phyloP scores from a whole-genome alignment of 2,329 filamentous ascomycete species.

The Capronia americana region DNA sequence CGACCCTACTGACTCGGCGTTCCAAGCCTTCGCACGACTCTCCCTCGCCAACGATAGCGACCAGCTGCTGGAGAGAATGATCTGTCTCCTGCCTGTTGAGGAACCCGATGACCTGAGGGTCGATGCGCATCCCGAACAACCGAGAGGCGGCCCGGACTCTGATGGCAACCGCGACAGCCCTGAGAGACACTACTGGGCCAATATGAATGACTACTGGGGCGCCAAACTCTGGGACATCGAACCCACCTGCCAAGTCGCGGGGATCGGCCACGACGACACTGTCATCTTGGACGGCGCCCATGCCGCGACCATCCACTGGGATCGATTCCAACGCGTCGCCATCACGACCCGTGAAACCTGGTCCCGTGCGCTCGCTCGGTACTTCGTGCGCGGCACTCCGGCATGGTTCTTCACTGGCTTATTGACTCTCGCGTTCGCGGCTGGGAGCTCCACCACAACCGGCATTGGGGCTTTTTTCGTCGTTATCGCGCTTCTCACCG shows the following conservation, averaged over 20 bases:
- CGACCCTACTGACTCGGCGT: conserved; percentile 49
- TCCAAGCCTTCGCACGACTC: conserved; percentile 57
- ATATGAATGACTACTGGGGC: conserved; percentile 47
- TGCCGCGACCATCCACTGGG: conserved; percentile 54
- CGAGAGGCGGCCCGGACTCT: neutral
- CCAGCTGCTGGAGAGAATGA: conserved; percentile 53
- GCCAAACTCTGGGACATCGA: conserved; percentile 55
- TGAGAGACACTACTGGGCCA: conserved; percentile 35
- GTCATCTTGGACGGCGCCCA: conserved; percentile 53
- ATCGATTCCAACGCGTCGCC: conserved; percentile 48
- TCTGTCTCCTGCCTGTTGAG: conserved; percentile 50
- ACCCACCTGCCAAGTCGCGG: conserved; percentile 51
- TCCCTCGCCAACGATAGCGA: conserved; percentile 56
- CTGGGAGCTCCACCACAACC: conserved; percentile 1
- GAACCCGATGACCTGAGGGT: neutral
- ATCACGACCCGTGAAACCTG: conserved; percentile 41
- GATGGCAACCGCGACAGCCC: neutral
- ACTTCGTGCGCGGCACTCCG: conserved; percentile 33
- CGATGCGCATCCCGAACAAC: conserved; percentile 1
- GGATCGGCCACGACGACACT: conserved; percentile 51
- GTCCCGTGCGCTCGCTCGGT: conserved; percentile 40
- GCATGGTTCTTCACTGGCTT: conserved; percentile 33
- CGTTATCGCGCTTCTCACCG: conserved; percentile 34
- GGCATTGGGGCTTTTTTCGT: conserved; percentile 29
- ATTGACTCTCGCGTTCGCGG: conserved; percentile 8